Evolutionary conservation across 2,329 filamentous ascomycete species (phyloP).

Genomic region (Echinosphaeria canescens): DNA sequence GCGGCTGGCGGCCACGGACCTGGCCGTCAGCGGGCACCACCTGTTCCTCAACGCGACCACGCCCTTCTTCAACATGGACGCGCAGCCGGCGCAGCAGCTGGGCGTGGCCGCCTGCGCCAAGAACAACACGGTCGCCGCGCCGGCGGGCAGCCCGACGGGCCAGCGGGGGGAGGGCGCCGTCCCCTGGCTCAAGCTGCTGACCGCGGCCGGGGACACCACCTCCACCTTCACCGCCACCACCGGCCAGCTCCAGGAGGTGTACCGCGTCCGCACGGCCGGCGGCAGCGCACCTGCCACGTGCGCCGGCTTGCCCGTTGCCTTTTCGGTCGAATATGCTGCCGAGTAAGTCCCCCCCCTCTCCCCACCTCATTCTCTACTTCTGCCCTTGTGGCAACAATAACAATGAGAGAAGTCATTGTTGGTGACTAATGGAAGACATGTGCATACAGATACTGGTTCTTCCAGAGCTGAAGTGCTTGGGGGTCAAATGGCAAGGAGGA

Average conservation of each 20-base stretch:
- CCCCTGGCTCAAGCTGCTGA: conserved; percentile 55
- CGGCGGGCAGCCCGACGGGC: conserved; percentile 34
- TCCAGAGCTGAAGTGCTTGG: not conserved
- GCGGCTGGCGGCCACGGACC: conserved; percentile 30
- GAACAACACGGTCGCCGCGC: conserved; percentile 37
- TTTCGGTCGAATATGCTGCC: conserved; percentile 63
- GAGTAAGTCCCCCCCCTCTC: conserved; percentile 38
- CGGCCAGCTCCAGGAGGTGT: conserved; percentile 50
- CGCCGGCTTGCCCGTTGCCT: conserved; percentile 33
- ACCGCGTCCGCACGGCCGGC: conserved; percentile 66
- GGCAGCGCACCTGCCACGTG: conserved; percentile 59
- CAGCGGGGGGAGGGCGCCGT: conserved; percentile 46
- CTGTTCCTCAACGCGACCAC: conserved; percentile 53
- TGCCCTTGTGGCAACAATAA: not conserved
- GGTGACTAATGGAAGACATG: too few species aligned
- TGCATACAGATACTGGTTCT: conserved; percentile 1
- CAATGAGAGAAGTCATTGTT: too few species aligned
- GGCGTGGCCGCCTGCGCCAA: conserved; percentile 43
- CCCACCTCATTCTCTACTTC: not conserved
- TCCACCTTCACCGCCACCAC: too few species aligned
- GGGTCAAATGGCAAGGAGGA: too few species aligned
- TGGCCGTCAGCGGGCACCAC: conserved; percentile 53
- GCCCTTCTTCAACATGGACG: conserved; percentile 64
- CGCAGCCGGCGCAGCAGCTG: conserved; percentile 22
- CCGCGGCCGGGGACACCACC: conserved; percentile 21